phyloP scores from a whole-genome alignment of 371 early-diverging fungal species.

The Apophysomyces elegans region DNA sequence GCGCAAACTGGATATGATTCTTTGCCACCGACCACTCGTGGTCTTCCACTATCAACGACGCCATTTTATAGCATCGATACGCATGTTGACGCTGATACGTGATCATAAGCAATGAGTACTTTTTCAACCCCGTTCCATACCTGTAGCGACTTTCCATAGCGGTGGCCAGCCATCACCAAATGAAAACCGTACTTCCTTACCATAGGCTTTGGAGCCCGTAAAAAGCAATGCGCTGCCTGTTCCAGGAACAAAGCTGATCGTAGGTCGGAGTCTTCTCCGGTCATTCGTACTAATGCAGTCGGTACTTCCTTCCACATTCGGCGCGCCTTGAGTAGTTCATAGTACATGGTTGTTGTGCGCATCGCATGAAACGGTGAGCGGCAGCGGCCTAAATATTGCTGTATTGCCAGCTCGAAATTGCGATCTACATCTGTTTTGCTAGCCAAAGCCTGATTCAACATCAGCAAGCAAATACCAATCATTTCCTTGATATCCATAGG shows the following conservation, averaged over 20 bases:
- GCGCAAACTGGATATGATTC: slow-evolving; percentile 85
- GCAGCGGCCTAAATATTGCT: slow-evolving; percentile 68
- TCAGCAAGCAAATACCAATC: slow-evolving; percentile 84
- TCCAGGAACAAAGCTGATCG: slow-evolving; percentile 84
- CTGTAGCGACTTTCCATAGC: slow-evolving; percentile 75
- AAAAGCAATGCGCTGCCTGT: slow-evolving; percentile 85
- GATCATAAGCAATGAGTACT: neutral
- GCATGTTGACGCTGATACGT: slow-evolving; percentile 68
- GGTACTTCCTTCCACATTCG: slow-evolving; percentile 76
- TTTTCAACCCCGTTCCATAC: slow-evolving; percentile 22
- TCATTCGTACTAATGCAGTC: slow-evolving; percentile 68
- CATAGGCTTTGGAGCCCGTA: slow-evolving; percentile 63
- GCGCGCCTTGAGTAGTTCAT: slow-evolving; percentile 76
- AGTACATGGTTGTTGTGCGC: slow-evolving; percentile 77
- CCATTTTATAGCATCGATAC: slow-evolving; percentile 71
- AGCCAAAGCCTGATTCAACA: slow-evolving; percentile 63
- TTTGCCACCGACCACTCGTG: slow-evolving; percentile 81
- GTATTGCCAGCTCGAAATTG: slow-evolving; percentile 80
- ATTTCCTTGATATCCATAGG: slow-evolving; percentile 68
- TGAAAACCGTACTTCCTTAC: slow-evolving; percentile 89
- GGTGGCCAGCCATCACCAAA: slow-evolving; percentile 84
- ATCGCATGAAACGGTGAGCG: slow-evolving; percentile 69
- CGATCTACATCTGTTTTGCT: slow-evolving; percentile 73
- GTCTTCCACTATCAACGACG: slow-evolving; percentile 64
- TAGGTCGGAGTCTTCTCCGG: slow-evolving; percentile 76